Evolutionary conservation across 345 rosid species (phyloP).

Genomic region (Ailanthus altissimus): DNA sequence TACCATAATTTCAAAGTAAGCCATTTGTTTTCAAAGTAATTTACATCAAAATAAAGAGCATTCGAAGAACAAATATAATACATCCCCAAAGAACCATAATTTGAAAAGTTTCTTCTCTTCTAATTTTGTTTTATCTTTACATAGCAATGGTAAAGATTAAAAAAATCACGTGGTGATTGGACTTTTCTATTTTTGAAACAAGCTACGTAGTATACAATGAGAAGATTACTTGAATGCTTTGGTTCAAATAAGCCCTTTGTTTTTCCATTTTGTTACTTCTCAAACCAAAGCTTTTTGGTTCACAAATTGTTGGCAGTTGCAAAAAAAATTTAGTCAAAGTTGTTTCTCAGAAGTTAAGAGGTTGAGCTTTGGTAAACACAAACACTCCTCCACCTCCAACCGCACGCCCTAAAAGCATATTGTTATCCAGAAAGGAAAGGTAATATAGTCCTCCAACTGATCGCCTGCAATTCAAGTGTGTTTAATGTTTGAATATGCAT

Average conservation of each 20-base stretch:
- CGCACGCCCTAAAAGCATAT: conserved; percentile 87
- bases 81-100: neutral
- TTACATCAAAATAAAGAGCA: neutral
- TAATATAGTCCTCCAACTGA: conserved; percentile 85
- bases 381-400: conserved; percentile 97
- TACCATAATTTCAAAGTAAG: too few relatives aligned
- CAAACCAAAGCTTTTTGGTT: neutral
- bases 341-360: conserved; percentile 52
- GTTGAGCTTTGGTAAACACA: conserved; percentile 79
- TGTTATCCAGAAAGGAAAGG: conserved; percentile 72
- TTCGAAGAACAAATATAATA: neutral
- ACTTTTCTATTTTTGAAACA: neutral
- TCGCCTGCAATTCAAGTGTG: conserved; percentile 41
- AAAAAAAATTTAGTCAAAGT: neutral
- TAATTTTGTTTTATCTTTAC: neutral
- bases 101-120: neutral
- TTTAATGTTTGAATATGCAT: conserved; percentile 20
- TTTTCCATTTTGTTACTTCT: neutral
- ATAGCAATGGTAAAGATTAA: neutral
- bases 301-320: neutral
- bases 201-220: neutral
- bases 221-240: neutral
- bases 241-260: neutral
- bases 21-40: neutral
- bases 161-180: neutral